Evolutionary conservation across 2,329 filamentous ascomycete species (phyloP).

Genomic region (Beauveria brongniartii): DNA sequence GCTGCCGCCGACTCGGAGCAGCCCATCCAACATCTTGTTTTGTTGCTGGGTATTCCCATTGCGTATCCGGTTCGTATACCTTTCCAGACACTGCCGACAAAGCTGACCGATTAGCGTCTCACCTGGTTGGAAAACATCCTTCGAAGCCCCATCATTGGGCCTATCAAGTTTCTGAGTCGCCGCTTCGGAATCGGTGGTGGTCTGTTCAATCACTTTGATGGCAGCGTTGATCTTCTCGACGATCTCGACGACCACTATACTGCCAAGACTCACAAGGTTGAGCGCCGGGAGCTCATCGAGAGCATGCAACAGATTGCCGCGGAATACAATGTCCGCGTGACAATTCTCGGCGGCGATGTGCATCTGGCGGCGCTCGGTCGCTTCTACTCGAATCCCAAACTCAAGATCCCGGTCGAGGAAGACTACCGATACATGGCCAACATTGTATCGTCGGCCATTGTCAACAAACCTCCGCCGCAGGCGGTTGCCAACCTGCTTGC

Average conservation of each 20-base stretch:
- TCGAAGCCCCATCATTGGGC: slow-evolving; percentile 75
- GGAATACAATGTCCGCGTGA: slow-evolving; percentile 81
- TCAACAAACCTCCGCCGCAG: slow-evolving; percentile 85
- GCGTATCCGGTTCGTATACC: slow-evolving; percentile 59
- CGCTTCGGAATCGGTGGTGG: slow-evolving; percentile 78
- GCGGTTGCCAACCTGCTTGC: slow-evolving; percentile 87
- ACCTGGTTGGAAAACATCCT: slow-evolving; percentile 97
- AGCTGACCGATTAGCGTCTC: slow-evolving; percentile 47
- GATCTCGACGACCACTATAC: slow-evolving; percentile 97
- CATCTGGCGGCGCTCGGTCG: slow-evolving; percentile 86
- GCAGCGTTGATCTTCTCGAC: slow-evolving; percentile 84
- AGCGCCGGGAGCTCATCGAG: slow-evolving; percentile 71
- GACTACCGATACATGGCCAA: slow-evolving; percentile 96
- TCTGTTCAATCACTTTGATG: slow-evolving; percentile 91
- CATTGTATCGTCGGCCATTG: slow-evolving; percentile 87
- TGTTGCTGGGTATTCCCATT: slow-evolving; percentile 80
- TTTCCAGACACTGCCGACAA: not conserved
- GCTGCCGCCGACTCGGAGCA: slow-evolving; percentile 58
- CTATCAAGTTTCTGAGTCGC: slow-evolving; percentile 82
- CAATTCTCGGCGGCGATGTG: slow-evolving; percentile 89
- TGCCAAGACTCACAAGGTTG: slow-evolving; percentile 80
- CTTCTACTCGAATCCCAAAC: slow-evolving; percentile 84
- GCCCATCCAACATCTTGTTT: slow-evolving; percentile 79
- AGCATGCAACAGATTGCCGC: slow-evolving; percentile 76
- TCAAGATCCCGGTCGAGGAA: slow-evolving; percentile 66